Evolutionary conservation across 257 asterid species (phyloP), one percentile per base, ranked within the genome.

Genomic region (Salvia rosmarinus): DNA sequence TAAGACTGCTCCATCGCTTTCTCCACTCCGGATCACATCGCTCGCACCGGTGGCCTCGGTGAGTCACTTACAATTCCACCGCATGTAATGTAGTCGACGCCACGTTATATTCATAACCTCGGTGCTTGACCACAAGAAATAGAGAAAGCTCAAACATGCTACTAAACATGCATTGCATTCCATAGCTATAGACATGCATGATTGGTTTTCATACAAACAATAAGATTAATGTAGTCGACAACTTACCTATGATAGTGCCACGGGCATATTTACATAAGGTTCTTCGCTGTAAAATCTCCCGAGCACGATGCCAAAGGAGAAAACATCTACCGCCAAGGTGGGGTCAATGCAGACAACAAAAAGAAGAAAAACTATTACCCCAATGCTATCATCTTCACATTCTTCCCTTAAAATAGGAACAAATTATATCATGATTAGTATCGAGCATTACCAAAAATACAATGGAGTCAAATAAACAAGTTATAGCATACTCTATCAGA

Each of bases 1-100:
- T 97, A 94, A 80, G 97, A 94, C 62, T 91, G 95, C 71, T 89
- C 97, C 96, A 91, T 91, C 83, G 67, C 44, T 76, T 80, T 77
- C 82, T 83, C 99, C 99, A 94, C 55, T 82, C 92, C 0, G 86
- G 71, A 80, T 91, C 96, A 65, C 97, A 94, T 5, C 86, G 80
- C 68, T 89, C 92, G 96, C 44, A 91, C 77, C 11, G 87, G 81
- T 74, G 99, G 99, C 84, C 97, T 80, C 25, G 91, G 84, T 5
- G 95, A 85, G 85, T 89, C 85, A 49, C 81, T 91, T 25, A 25
- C 30, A 25, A 25, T 25, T 25, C 30, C 30, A 25, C 30, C 30
- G 30, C 30, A 25, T 25, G 30, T 25, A 25, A 25, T 25, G 30
- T 25, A 25, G 30, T 25, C 30, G 30, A 3, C 30, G 30, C 30